Percentiles rank a stretch among this genome's conserved stretches.
Conservation (phyloP, 768 basidiomycete genomes). For the Nevesoporus exiguus region DNA sequence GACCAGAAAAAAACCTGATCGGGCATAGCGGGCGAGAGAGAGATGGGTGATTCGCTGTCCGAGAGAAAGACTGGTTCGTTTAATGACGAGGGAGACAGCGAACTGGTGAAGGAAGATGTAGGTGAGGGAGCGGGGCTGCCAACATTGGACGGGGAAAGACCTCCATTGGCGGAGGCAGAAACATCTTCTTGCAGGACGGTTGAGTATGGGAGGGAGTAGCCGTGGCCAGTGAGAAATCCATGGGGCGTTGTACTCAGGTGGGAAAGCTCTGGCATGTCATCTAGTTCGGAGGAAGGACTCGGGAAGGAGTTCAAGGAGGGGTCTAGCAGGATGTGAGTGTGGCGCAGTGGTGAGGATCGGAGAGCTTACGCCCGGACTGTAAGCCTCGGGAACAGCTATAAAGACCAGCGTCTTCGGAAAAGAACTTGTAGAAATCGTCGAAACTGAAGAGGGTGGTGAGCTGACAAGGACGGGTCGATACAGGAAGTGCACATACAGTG, state of each 20-base stretch:
- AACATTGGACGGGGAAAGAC: constrained; percentile 12
- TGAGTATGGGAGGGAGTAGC: constrained; percentile 6
- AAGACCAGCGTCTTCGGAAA: neutral
- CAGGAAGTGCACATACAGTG: constrained; percentile 16
- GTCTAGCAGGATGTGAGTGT: constrained; percentile 14
- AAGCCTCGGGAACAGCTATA: constrained; percentile 2
- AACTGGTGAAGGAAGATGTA: constrained; percentile 22
- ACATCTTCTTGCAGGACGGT: constrained; percentile 14
- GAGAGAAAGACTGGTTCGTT: constrained; percentile 13
- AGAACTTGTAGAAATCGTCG: neutral
- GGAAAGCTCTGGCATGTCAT: constrained; percentile 20
- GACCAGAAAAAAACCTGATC: constrained; percentile 9
- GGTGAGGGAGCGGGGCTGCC: constrained; percentile 24
- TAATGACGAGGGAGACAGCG: constrained; percentile 22
- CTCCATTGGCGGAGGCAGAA: neutral
- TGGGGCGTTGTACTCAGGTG: constrained; percentile 8
- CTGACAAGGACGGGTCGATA: neutral
- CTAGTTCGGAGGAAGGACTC: constrained; percentile 5
- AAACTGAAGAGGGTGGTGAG: constrained; percentile 17
- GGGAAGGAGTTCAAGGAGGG: neutral
- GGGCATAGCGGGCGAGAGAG: constrained; percentile 19
- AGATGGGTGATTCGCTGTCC: constrained; percentile 18
- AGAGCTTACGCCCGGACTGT: constrained; percentile 6
- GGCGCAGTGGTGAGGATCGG: constrained; percentile 6
- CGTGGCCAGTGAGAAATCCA: constrained; percentile 6